Evolutionary conservation across 129 eudicot species (phyloP).

Genomic region (Arctium minus): DNA sequence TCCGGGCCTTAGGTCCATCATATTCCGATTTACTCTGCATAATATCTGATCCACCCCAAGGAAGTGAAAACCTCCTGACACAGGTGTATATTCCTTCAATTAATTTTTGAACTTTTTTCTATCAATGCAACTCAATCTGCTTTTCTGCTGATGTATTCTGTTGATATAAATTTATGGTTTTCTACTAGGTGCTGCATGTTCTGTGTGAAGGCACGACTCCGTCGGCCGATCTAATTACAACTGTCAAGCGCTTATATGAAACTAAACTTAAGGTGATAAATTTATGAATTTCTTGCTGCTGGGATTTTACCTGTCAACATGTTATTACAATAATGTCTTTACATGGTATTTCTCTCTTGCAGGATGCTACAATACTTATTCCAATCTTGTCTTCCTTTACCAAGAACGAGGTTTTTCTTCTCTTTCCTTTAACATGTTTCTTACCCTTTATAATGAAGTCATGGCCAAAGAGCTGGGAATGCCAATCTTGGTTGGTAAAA

Average conservation of each 20-base stretch:
- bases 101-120: background rate
- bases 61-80: constrained; percentile 83
- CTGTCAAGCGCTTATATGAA: constrained; percentile 80
- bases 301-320: background rate
- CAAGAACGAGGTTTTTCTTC: constrained; percentile 60
- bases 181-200: constrained; percentile 67
- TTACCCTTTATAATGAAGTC: background rate
- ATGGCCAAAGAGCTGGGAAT: no score
- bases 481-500: no score
- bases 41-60: constrained; percentile 89
- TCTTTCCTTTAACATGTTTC: background rate
- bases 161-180: constrained; percentile 3
- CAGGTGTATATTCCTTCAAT: constrained; percentile 49
- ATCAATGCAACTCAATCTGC: background rate
- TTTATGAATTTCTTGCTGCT: background rate
- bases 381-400: constrained; percentile 77
- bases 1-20: constrained; percentile 81
- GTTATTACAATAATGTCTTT: constrained; percentile 6
- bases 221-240: constrained; percentile 60
- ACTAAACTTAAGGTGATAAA: constrained; percentile 76
- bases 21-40: constrained; percentile 69
- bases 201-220: constrained; percentile 75
- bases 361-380: constrained; percentile 93
- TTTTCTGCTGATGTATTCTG: background rate
- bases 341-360: constrained; percentile 29